A percentile compares a stretch with the other conserved stretches of the same genome.
phyloP scores from a whole-genome alignment of 2,329 filamentous ascomycete species.

The Epichloe uncinata region DNA sequence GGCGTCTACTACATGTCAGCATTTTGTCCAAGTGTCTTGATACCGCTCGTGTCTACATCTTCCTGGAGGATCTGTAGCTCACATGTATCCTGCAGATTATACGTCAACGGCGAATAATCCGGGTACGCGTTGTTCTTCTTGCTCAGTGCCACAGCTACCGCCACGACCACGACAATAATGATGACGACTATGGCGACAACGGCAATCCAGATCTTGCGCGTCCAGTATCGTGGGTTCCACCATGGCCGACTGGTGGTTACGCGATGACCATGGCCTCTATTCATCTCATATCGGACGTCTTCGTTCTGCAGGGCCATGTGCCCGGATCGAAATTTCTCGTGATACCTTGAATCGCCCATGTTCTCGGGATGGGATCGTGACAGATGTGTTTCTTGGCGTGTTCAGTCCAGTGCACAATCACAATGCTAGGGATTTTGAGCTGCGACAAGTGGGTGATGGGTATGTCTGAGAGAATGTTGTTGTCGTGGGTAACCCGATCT shows the following conservation, averaged over 20 bases:
- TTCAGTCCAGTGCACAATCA: neutral
- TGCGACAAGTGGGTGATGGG: neutral
- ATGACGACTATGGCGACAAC: slow-evolving; percentile 26
- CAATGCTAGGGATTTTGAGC: no score
- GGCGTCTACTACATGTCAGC: slow-evolving; percentile 23
- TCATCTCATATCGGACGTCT: slow-evolving; percentile 13
- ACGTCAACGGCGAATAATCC: slow-evolving; percentile 32
- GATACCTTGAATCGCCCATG: slow-evolving; percentile 2
- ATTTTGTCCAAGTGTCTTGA: neutral
- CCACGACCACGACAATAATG: slow-evolving; percentile 33
- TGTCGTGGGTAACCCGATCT: neutral
- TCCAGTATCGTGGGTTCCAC: slow-evolving; percentile 41
- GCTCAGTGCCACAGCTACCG: slow-evolving; percentile 27
- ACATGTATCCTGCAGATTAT: slow-evolving; percentile 37
- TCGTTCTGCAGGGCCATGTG: slow-evolving; percentile 16
- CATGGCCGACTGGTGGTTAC: slow-evolving; percentile 17
- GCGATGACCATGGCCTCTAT: slow-evolving; percentile 9
- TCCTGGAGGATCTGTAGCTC: slow-evolving; percentile 10
- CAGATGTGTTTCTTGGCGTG: neutral
- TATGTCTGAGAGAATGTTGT: neutral
- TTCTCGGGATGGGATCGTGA: neutral
- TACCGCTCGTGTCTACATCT: neutral
- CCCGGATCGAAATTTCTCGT: slow-evolving; percentile 11
- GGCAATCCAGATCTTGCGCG: slow-evolving; percentile 35
- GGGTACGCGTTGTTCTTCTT: slow-evolving; percentile 31